Evolutionary conservation across 1,284 basidiomycete species (phyloP).

Genomic region (Lignosus rhinocerotis): DNA sequence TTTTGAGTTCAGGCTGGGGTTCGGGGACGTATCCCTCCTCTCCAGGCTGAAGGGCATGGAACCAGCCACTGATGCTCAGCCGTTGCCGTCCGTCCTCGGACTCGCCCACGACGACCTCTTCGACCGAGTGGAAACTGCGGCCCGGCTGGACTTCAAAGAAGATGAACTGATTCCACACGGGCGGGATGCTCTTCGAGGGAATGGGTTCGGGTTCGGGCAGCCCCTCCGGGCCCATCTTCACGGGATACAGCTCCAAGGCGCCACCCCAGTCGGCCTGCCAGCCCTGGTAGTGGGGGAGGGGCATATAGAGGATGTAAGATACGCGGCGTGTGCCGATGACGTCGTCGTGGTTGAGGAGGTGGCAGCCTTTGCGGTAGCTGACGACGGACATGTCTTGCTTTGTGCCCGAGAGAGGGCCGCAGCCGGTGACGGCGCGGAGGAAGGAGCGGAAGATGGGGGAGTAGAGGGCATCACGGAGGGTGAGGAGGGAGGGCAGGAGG

Average conservation of each 20-base stretch:
- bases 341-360: constrained; percentile 97
- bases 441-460: constrained; percentile 84
- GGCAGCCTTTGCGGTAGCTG: constrained; percentile 88
- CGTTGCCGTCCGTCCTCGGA: constrained; percentile 70
- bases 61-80: constrained; percentile 95
- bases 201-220: constrained; percentile 61
- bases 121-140: constrained; percentile 94
- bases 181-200: constrained; percentile 67
- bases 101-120: constrained; percentile 88
- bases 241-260: constrained; percentile 93
- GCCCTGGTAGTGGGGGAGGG: constrained; percentile 71
- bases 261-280: constrained; percentile 90
- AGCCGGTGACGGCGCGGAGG: constrained; percentile 88
- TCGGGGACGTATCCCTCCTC: constrained; percentile 83
- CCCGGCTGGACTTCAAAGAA: constrained; percentile 94
- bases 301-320: constrained; percentile 97
- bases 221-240: constrained; percentile 47
- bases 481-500: constrained; percentile 77
- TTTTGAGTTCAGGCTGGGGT: constrained; percentile 49
- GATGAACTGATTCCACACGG: constrained; percentile 96
- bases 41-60: constrained; percentile 88
- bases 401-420: constrained; percentile 87
- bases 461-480: constrained; percentile 92
- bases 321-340: constrained; percentile 95
- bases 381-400: constrained; percentile 98